phyloP scores from a whole-genome alignment of 495 filamentous ascomycete species.

The Hypoxylon lenormandii region DNA sequence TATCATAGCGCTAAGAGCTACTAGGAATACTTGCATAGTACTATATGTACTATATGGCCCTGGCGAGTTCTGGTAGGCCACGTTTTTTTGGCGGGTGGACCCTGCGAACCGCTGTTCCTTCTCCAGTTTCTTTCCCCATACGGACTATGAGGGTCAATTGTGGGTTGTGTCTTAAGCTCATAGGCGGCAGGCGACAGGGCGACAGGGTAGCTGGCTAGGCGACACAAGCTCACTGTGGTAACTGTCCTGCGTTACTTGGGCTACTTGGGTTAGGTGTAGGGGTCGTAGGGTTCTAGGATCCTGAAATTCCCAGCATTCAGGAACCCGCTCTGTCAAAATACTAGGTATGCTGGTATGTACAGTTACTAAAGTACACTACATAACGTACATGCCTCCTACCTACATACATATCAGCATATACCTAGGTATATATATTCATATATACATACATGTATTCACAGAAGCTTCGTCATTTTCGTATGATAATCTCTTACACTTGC shows the following conservation, averaged over 20 bases:
- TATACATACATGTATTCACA: slow-evolving; percentile 2
- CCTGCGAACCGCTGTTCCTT: slow-evolving; percentile 10
- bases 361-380: no score
- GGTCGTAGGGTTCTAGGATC: slow-evolving; percentile 15
- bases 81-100: slow-evolving; percentile 36
- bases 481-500: not conserved
- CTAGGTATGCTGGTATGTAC: not conserved
- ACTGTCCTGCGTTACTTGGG: no score
- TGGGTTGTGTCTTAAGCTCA: no score
- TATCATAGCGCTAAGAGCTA: not conserved
- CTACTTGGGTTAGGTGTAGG: slow-evolving; percentile 18
- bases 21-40: not conserved
- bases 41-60: not conserved
- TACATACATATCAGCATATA: no score
- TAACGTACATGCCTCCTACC: slow-evolving; percentile 2
- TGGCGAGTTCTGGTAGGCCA: slow-evolving; percentile 18
- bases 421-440: no score
- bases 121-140: slow-evolving; percentile 32
- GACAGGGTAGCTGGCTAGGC: no score
- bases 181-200: no score
- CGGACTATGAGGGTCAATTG: slow-evolving; percentile 11
- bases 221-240: no score
- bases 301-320: slow-evolving; percentile 38
- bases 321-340: slow-evolving; percentile 25
- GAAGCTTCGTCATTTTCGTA: not conserved